Evolutionary conservation across 768 basidiomycete species (phyloP).

Genomic region (Pisolithus sp.): DNA sequence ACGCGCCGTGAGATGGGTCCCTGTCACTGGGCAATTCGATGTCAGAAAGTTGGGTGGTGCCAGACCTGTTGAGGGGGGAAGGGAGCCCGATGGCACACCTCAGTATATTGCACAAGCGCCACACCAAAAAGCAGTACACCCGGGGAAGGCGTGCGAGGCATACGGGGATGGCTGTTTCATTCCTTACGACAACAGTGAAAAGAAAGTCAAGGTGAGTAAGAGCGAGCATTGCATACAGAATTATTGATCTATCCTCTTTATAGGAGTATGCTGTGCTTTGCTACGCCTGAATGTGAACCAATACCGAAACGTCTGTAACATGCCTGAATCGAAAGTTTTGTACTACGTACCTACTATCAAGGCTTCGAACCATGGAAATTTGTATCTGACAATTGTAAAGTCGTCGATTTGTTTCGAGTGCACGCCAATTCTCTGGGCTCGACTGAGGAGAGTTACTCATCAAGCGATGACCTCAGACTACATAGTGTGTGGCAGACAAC

Average conservation of each 20-base stretch:
- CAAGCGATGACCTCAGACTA: too few species aligned
- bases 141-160: constrained; percentile 58
- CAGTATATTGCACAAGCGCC: constrained; percentile 58
- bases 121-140: constrained; percentile 45
- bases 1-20: constrained; percentile 53
- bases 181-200: constrained; percentile 46
- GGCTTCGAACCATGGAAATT: too few species aligned
- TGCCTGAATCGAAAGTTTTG: too few species aligned
- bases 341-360: too few species aligned
- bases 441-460: too few species aligned
- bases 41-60: constrained; percentile 36
- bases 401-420: too few species aligned
- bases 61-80: constrained; percentile 61
- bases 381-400: too few species aligned
- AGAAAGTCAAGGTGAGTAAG: constrained; percentile 40
- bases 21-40: constrained; percentile 40
- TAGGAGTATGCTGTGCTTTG: constrained; percentile 41
- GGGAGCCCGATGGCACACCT: constrained; percentile 52
- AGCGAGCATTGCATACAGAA: background rate
- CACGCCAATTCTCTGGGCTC: too few species aligned
- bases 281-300: constrained; percentile 16
- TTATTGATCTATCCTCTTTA: background rate
- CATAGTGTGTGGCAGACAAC: too few species aligned
- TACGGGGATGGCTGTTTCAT: constrained; percentile 52
- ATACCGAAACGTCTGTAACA: too few species aligned